A percentile compares a stretch with the other conserved stretches of the same genome.
Conservation (phyloP, 2,329 filamentous ascomycete genomes). For the Harringtonia aguacate region DNA sequence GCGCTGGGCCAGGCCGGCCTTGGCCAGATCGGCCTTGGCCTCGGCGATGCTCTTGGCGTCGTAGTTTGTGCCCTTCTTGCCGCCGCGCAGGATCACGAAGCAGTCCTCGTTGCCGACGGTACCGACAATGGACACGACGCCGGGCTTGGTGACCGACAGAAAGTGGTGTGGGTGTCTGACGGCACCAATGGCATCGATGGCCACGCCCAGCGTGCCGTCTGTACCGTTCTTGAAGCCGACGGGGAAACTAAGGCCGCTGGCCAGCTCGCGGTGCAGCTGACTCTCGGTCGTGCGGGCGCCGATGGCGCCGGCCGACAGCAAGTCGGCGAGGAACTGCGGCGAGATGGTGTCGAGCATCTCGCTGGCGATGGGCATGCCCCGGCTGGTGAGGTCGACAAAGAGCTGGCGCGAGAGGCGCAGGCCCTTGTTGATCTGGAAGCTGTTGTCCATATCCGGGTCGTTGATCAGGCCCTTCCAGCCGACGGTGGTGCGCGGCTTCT, state of each 20-base stretch:
- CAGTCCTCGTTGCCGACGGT: constrained; percentile 94
- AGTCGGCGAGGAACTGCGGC: constrained; percentile 89
- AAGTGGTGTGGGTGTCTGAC: constrained; percentile 92
- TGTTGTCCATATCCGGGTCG: constrained; percentile 95
- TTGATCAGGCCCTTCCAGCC: constrained; percentile 99
- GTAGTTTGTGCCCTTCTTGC: constrained; percentile 89
- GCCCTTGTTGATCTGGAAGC: constrained; percentile 98
- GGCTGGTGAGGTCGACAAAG: constrained; percentile 82
- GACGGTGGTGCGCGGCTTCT: constrained; percentile 95
- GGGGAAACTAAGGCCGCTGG: constrained; percentile 89
- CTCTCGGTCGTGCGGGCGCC: constrained; percentile 95
- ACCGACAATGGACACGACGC: constrained; percentile 87
- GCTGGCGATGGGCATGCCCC: constrained; percentile 90
- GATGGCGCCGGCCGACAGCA: constrained; percentile 84
- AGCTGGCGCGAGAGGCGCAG: constrained; percentile 76
- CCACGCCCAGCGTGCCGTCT: constrained; percentile 78
- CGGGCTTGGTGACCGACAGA: constrained; percentile 93
- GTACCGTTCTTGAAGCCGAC: constrained; percentile 99
- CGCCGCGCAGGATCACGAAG: constrained; percentile 90
- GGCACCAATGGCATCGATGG: constrained; percentile 90
- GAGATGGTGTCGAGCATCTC: constrained; percentile 99
- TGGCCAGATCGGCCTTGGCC: constrained; percentile 67
- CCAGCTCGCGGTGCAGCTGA: constrained; percentile 89
- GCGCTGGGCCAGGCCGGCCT: constrained; percentile 62
- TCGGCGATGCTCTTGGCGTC: constrained; percentile 74